Evolutionary conservation across 2,329 filamentous ascomycete genomes (phyloP), one percentile per base, ranked within the genome.

Genomic region (Fusarium chuoi): DNA sequence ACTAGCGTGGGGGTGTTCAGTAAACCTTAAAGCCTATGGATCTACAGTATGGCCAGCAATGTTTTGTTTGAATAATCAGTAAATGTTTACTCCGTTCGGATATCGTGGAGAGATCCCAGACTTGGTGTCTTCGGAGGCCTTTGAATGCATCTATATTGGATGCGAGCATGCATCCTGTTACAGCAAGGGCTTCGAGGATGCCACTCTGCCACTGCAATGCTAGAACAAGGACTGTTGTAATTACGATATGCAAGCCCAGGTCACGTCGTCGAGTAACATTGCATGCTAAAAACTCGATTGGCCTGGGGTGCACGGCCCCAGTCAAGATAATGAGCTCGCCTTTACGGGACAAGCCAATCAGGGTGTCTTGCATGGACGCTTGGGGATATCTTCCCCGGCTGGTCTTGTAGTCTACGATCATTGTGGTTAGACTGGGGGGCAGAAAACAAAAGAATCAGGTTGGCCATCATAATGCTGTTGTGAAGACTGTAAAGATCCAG

Each of bases 201-300:
- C 33, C 54, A 48, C 54, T 51, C 38, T 56, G 55, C 36, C 54
- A 48, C 54, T 51, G 41, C 59, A 54, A 39, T 49, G 52, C 57
- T 44, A 60, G 36, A 58, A 58, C 42, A 28, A 66, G 54, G 71
- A 57, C 70, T 63, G 68, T 78, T 63, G 68, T 78, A 78, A 78
- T 78, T 78, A 62, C 75, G 76, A 78, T 78, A 76, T 76, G 76
- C 76, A 78, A 56, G 75, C 63, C 67, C 63, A 69, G 62, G 74
- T 66, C 63, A 56, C 54, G 42, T 71, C 49, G 48, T 74, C 46
- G 60, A 67, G 75, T 75, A 68, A 63, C 73, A 74, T 74, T 66
- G 62, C 67, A 56, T 52, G 41, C 45, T 65, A 46, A 44, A 52
- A 41, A 44, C 63, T 52, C 51, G 42, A 73, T 55, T 59, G 35